phyloP scores from a whole-genome alignment of 192 early-diverging fungal species.

The Rhizoclosmatium globosum region DNA sequence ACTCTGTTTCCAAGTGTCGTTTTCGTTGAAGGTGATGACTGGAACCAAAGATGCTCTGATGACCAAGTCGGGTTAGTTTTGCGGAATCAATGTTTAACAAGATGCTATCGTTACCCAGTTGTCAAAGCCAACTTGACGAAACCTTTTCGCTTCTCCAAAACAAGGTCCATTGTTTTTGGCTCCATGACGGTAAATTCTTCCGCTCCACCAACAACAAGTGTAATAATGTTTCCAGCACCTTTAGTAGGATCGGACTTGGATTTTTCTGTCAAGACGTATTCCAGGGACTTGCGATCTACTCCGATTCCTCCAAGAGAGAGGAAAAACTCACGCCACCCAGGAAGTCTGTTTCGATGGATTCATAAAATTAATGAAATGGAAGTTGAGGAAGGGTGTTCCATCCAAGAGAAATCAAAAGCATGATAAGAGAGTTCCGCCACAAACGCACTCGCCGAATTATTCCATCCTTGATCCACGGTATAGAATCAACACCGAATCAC shows the following conservation, averaged over 20 bases:
- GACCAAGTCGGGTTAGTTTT: conserved; percentile 21
- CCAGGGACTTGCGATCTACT: conserved; percentile 35
- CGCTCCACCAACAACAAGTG: conserved; percentile 42
- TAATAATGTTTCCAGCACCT: conserved; percentile 27
- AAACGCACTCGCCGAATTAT: no score
- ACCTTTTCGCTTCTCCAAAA: conserved; percentile 50
- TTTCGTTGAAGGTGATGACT: conserved; percentile 37
- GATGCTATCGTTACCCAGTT: conserved; percentile 37
- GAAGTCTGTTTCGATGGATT: neutral
- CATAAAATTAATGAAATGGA: neutral
- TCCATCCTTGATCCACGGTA: no score
- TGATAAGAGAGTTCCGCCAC: no score
- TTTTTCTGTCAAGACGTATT: conserved; percentile 27
- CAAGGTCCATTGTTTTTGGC: conserved; percentile 44
- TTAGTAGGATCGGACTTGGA: conserved; percentile 21
- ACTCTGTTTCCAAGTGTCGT: conserved; percentile 37
- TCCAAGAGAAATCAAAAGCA: neutral
- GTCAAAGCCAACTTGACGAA: conserved; percentile 50
- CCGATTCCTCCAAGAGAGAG: conserved; percentile 35
- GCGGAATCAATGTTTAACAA: neutral
- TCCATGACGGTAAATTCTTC: conserved; percentile 43
- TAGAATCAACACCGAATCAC: no score
- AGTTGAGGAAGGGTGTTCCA: neutral
- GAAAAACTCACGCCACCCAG: conserved; percentile 34
- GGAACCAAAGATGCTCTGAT: conserved; percentile 62